Conservation (phyloP, 139 green algal genomes). For the Chlamydomonas incerta region DNA sequence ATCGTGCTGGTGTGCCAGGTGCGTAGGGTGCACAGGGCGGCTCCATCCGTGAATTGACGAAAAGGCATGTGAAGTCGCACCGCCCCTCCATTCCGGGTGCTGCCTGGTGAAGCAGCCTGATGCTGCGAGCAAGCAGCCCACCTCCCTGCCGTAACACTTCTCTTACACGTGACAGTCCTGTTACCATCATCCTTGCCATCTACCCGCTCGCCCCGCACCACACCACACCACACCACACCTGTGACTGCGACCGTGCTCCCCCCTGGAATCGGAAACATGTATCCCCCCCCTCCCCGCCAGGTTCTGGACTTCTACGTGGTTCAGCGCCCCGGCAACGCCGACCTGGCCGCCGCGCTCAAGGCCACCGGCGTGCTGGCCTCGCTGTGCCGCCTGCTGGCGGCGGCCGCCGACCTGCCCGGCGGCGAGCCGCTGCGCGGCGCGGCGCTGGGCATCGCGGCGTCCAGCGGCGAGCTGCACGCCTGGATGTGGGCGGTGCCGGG, state of each 20-base stretch:
- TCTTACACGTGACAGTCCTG: no score
- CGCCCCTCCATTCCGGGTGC: no score
- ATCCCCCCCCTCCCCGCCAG: not conserved
- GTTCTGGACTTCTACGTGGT: conserved; percentile 49
- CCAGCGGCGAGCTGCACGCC: conserved; percentile 8
- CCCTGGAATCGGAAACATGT: no score
- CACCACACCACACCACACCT: no score
- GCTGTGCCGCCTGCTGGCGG: conserved; percentile 40
- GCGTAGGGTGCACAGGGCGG: no score
- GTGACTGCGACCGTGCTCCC: no score
- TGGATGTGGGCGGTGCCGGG: conserved; percentile 59
- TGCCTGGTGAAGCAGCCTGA: no score
- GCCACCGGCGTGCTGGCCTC: conserved; percentile 39
- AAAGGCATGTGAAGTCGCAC: not conserved
- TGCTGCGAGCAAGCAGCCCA: no score
- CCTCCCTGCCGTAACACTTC: no score
- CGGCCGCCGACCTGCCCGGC: not conserved
- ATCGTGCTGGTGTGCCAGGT: conserved; percentile 48
- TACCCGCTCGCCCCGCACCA: no score
- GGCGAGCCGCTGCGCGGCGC: conserved; percentile 52
- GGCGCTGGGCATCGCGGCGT: conserved; percentile 44
- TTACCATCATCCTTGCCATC: no score
- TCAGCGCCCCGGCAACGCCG: conserved; percentile 34
- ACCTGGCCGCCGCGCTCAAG: conserved; percentile 43
- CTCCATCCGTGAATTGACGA: no score